Base-by-base conservation (phyloP, 805 yeast genomes). In the Yamadazyma nakazawae region DNA sequence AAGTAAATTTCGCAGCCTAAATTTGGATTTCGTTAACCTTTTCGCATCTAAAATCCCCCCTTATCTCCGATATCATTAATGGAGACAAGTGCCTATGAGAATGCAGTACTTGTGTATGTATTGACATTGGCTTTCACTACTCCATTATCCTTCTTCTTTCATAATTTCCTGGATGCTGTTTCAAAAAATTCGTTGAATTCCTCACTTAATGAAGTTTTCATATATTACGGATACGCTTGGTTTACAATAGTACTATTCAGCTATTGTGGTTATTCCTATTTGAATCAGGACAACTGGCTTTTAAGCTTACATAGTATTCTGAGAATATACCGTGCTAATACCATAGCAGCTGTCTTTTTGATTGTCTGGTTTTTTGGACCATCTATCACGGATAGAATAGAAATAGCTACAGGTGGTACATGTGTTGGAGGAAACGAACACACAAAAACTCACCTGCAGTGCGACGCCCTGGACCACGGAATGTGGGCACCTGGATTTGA, bases 341-440 rank as follows among this genome's bases (percentile, higher is more conserved):
- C 38, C 5, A 24, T 21, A n/a, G 10, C 21, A 10, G 31, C 31
- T n/a, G 8, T 34, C 3, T 14, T 24, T 17, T 16, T 32, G 2
- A 34, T 25, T 18, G 18, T 34, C 5, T 45, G 47, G 47, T 45
- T 45, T 24, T 34, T 45, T 24, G 47, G 47, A 18, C 43, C 47
- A 28, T 39, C 34, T 12, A 26, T 45, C 11, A 38, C 40, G 17
- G 43, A 45, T 9, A 38, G 47, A 45, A 35, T 45, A 2, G 47
- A 45, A n/a, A 25, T 34, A 5, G 3, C n/a, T 3, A 19, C 34
- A 12, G 47, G 47, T 5, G 47, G 47, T 5, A 11, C 16, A n/a
- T 45, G 47, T 35, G 12, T 28, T 5, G 34, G 28, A 2, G 42
- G 38, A 13, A 16, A 16, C 10, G 19, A 37, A 12, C 16, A 18